A percentile compares a stretch with the other conserved stretches of the same genome.
Conservation (phyloP, 108 stramenopile species). For the Nannochloropsis oceanica region DNA sequence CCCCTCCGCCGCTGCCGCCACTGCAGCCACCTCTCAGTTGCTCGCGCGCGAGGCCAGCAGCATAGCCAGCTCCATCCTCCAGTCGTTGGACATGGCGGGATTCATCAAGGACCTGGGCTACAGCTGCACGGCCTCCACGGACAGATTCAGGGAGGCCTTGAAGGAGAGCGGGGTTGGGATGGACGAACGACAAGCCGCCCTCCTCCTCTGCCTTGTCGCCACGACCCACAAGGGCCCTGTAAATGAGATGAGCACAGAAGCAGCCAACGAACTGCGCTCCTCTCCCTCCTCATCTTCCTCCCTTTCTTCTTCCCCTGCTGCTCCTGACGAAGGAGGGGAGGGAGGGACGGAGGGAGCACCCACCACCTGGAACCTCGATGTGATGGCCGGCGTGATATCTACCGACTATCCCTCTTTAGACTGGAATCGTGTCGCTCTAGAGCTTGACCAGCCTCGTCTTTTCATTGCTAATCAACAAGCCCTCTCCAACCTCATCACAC, state of each 20-base stretch:
- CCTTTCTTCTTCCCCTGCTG: conserved; percentile 3
- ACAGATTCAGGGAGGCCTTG: conserved; percentile 53
- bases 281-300: conserved; percentile 8
- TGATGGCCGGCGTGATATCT: conserved; percentile 56
- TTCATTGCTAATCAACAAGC: conserved; percentile 51
- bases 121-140: conserved; percentile 50
- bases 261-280: conserved; percentile 16
- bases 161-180: conserved; percentile 24
- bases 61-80: neutral
- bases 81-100: conserved; percentile 24
- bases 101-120: conserved; percentile 68
- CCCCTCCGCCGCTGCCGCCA: neutral
- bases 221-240: conserved; percentile 29
- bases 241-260: neutral
- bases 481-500: conserved; percentile 50
- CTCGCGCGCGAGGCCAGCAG: neutral
- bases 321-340: neutral
- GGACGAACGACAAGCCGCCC: conserved; percentile 57
- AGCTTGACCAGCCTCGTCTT: conserved; percentile 70
- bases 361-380: conserved; percentile 62
- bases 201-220: conserved; percentile 64
- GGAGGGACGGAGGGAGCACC: conserved; percentile 4
- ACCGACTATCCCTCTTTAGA: conserved; percentile 54
- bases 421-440: conserved; percentile 59
- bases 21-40: neutral